A percentile compares a stretch with the other conserved stretches of the same genome.
These are phyloP conservation scores for Aureobasidium sp. DNA, from an alignment of 2,329 filamentous ascomycete species.

Conservation along the genomic window DNA sequence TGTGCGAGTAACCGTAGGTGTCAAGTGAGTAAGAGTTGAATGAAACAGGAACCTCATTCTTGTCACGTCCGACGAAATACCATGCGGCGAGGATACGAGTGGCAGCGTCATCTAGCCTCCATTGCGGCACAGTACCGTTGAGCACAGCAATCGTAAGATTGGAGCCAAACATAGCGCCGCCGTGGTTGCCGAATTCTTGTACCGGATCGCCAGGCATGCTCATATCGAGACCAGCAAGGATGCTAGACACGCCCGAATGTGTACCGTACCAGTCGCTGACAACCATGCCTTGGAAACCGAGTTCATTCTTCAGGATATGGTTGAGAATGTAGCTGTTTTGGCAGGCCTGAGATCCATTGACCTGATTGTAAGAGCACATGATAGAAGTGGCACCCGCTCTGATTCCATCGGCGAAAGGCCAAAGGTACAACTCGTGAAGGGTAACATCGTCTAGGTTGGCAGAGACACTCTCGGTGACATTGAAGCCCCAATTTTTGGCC, in stretches of 20 bases:
- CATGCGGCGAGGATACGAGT: slow-evolving; percentile 52
- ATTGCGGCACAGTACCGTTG: slow-evolving; percentile 34
- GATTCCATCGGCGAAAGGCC: slow-evolving; percentile 71
- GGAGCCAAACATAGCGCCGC: slow-evolving; percentile 27
- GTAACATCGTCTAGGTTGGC: slow-evolving; percentile 72
- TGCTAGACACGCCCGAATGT: slow-evolving; percentile 69
- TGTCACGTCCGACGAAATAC: slow-evolving; percentile 57
- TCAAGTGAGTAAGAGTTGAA: slow-evolving; percentile 53
- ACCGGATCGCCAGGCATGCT: slow-evolving; percentile 63
- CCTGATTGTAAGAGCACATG: slow-evolving; percentile 70
- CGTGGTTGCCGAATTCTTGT: slow-evolving; percentile 27
- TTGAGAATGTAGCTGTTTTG: slow-evolving; percentile 72
- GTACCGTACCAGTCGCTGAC: slow-evolving; percentile 74
- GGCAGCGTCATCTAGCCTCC: slow-evolving; percentile 48
- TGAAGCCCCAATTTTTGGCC: slow-evolving; percentile 39
- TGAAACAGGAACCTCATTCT: slow-evolving; percentile 47
- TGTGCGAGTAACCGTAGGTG: slow-evolving; percentile 75
- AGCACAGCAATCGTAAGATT: slow-evolving; percentile 32
- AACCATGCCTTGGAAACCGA: slow-evolving; percentile 73
- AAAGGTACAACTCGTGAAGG: slow-evolving; percentile 56
- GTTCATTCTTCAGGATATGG: slow-evolving; percentile 72
- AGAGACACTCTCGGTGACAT: slow-evolving; percentile 59
- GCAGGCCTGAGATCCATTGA: slow-evolving; percentile 78
- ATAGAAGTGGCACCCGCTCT: slow-evolving; percentile 62
- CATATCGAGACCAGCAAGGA: slow-evolving; percentile 70